These are phyloP conservation scores for Angophora floribunda DNA, from an alignment of 345 rosid species.

Conservation along the genomic window DNA sequence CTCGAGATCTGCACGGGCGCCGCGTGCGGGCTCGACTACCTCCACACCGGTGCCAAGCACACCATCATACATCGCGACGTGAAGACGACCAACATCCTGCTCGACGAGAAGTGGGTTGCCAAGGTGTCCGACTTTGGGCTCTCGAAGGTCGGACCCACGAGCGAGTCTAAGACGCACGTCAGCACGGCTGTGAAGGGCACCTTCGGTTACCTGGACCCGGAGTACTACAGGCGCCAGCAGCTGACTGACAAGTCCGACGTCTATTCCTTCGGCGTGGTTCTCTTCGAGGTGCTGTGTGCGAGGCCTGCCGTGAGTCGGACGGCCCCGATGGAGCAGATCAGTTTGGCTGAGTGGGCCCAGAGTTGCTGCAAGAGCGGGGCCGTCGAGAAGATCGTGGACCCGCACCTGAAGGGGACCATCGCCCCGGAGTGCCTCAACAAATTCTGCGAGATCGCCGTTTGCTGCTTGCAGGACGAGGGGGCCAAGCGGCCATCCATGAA, in stretches of 20 bases:
- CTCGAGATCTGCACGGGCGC: constrained; percentile 31
- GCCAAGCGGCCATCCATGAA: constrained; percentile 23
- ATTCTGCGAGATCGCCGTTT: constrained; percentile 22
- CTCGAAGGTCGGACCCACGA: no score
- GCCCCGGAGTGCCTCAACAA: constrained; percentile 21
- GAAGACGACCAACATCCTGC: constrained; percentile 5
- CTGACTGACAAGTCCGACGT: constrained; percentile 61
- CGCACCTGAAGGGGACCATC: constrained; percentile 12
- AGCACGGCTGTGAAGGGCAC: not conserved
- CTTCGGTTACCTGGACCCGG: constrained; percentile 50
- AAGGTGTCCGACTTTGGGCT: constrained; percentile 1
- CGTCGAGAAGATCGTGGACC: constrained; percentile 27
- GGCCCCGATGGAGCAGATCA: constrained; percentile 12
- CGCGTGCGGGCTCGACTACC: constrained; percentile 27
- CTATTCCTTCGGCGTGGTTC: constrained; percentile 61
- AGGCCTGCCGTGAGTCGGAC: constrained; percentile 19
- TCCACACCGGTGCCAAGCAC: constrained; percentile 8
- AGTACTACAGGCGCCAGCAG: constrained; percentile 36
- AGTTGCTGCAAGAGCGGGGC: constrained; percentile 6
- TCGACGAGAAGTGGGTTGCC: constrained; percentile 22
- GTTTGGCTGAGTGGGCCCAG: constrained; percentile 32
- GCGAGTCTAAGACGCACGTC: constrained; percentile 17
- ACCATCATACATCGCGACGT: constrained; percentile 12
- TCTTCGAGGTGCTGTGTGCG: constrained; percentile 41
- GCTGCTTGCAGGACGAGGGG: constrained; percentile 24